phyloP scores from a whole-genome alignment of 345 rosid genomes.

The Citrus sinensis region DNA sequence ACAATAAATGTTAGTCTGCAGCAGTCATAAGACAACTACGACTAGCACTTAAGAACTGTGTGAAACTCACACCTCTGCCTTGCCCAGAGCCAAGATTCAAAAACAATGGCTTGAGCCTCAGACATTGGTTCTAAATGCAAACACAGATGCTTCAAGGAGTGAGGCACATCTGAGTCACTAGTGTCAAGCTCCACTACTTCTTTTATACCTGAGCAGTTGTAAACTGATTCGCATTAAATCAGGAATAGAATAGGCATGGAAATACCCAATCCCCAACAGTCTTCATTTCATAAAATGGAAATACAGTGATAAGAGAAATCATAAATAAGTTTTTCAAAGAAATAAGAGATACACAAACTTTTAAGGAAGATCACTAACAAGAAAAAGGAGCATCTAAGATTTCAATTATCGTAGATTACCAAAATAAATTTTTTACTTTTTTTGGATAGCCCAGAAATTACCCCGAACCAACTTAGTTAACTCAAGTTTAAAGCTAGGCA shows the following conservation, averaged over 20 bases:
- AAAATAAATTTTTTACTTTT: not conserved
- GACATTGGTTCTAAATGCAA: not conserved
- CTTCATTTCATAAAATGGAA: not conserved
- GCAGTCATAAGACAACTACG: not conserved
- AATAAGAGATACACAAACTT: not conserved
- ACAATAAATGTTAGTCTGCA: not conserved
- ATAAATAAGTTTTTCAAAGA: not conserved
- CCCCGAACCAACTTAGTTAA: not conserved
- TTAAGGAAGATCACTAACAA: not conserved
- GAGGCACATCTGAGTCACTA: constrained; percentile 8
- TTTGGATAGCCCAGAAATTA: not conserved
- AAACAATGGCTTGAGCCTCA: not conserved
- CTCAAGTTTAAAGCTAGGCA: not conserved
- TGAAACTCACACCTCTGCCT: not conserved
- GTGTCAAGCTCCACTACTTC: constrained; percentile 5
- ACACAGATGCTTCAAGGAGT: constrained; percentile 13
- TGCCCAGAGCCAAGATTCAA: constrained; percentile 3
- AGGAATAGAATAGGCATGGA: not conserved
- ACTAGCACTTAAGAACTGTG: not conserved
- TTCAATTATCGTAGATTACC: not conserved
- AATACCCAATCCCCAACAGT: not conserved
- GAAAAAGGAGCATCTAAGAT: not conserved
- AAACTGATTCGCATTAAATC: constrained; percentile 5
- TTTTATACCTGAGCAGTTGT: constrained; percentile 3
- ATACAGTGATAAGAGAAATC: not conserved